Evolutionary conservation across 2,329 filamentous ascomycete genomes (phyloP).

Genomic region (Aspergillus neoniger): DNA sequence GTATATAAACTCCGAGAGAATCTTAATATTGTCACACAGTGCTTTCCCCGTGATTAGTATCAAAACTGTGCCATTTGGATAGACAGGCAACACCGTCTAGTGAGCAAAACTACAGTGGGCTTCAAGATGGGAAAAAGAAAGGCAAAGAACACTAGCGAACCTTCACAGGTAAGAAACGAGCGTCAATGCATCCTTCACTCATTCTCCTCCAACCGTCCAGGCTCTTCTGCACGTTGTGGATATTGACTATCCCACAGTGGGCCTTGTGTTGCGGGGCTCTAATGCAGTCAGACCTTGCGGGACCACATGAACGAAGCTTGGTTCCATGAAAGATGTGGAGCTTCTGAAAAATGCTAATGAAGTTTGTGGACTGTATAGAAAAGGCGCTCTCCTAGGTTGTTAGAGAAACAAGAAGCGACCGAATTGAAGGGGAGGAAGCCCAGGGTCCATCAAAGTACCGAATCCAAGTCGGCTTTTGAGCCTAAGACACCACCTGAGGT

Average conservation of each 20-base stretch:
- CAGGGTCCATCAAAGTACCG: not conserved
- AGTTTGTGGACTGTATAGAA: not conserved
- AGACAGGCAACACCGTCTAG: no score
- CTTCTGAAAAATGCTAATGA: not conserved
- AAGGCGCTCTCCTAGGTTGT: not conserved
- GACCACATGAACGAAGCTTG: not conserved
- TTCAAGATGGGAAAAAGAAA: not conserved
- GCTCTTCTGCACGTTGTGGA: not conserved
- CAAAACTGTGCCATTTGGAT: no score
- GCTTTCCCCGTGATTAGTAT: no score
- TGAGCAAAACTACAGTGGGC: not conserved
- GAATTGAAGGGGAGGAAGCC: not conserved
- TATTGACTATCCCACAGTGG: no score
- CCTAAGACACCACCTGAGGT: no score
- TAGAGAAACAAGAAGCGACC: not conserved
- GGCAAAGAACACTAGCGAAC: not conserved
- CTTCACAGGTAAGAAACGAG: not conserved
- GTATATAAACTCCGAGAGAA: no score
- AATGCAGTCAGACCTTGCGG: not conserved
- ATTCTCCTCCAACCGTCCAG: not conserved
- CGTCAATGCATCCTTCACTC: conserved; percentile 10
- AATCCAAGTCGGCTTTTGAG: no score
- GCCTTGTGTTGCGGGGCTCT: not conserved
- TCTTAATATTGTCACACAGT: no score
- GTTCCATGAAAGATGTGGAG: not conserved